phyloP scores from a whole-genome alignment of 108 stramenopile genomes.

The Fragilaria radians region DNA sequence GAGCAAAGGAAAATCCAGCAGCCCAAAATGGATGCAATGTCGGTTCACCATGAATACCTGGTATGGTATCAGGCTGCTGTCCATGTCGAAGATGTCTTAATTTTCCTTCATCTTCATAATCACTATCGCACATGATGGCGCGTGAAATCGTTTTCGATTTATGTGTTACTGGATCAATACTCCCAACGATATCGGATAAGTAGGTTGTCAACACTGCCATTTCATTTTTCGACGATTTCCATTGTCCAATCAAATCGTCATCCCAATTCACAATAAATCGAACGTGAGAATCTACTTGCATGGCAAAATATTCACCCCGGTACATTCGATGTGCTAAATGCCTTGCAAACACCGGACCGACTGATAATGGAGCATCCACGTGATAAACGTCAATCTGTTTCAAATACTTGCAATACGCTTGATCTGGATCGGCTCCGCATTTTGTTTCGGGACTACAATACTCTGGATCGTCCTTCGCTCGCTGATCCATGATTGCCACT shows the following conservation, averaged over 20 bases:
- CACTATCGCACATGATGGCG: slow-evolving; percentile 83
- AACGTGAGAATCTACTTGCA: slow-evolving; percentile 59
- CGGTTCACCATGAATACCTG: slow-evolving; percentile 58
- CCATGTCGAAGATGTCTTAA: too few species aligned
- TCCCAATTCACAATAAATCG: slow-evolving; percentile 40
- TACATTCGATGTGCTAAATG: too few species aligned
- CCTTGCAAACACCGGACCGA: too few species aligned
- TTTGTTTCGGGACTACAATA: slow-evolving; percentile 18
- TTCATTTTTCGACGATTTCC: slow-evolving; percentile 46
- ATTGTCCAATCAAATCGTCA: too few species aligned
- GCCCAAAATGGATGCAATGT: slow-evolving; percentile 78
- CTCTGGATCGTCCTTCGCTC: too few species aligned
- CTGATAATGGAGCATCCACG: too few species aligned
- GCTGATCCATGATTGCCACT: slow-evolving; percentile 63
- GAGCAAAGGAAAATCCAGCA: too few species aligned
- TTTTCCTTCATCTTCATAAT: too few species aligned
- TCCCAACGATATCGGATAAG: slow-evolving; percentile 25
- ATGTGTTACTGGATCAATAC: slow-evolving; percentile 20
- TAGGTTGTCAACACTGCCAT: slow-evolving; percentile 57
- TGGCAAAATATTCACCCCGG: too few species aligned
- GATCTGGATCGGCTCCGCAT: slow-evolving; percentile 35
- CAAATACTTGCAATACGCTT: too few species aligned
- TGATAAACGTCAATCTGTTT: too few species aligned
- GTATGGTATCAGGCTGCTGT: slow-evolving; percentile 76
- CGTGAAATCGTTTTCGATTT: slow-evolving; percentile 28